Conservation (phyloP, 805 yeast species). For the Starmerella vaccinii region DNA sequence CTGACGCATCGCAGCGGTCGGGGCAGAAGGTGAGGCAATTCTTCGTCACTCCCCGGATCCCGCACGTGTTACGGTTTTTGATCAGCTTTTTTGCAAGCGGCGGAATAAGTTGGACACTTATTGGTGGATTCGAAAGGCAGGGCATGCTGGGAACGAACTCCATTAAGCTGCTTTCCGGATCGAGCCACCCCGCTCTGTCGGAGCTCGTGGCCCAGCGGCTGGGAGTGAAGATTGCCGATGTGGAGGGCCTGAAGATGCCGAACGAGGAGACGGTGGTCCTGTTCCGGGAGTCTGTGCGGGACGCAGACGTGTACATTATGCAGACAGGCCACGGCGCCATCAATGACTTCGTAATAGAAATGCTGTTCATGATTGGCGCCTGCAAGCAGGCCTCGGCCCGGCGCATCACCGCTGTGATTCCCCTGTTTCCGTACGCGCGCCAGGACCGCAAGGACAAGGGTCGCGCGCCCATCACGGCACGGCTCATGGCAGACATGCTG, state of each 20-base stretch:
- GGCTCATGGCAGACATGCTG: slow-evolving; percentile 79
- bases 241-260: slow-evolving; percentile 75
- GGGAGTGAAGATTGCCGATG: slow-evolving; percentile 57
- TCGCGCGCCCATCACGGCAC: slow-evolving; percentile 94
- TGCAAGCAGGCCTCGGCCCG: slow-evolving; percentile 94
- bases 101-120: background rate
- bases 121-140: background rate
- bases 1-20: too few relatives aligned
- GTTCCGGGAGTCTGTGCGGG: slow-evolving; percentile 79
- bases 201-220: slow-evolving; percentile 55
- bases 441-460: slow-evolving; percentile 95
- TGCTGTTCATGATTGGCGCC: slow-evolving; percentile 82
- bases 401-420: slow-evolving; percentile 86
- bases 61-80: background rate
- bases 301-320: slow-evolving; percentile 75
- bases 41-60: background rate
- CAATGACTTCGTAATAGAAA: slow-evolving; percentile 79
- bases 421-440: slow-evolving; percentile 93
- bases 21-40: too few relatives aligned
- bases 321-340: slow-evolving; percentile 82
- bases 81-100: background rate
- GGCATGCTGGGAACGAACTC: slow-evolving; percentile 20
- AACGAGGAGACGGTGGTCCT: slow-evolving; percentile 83
- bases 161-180: slow-evolving; percentile 53
- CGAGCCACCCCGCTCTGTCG: slow-evolving; percentile 81